Evolutionary conservation across 2,329 filamentous ascomycete species (phyloP).

Genomic region (Pseudocercospora ulei): DNA sequence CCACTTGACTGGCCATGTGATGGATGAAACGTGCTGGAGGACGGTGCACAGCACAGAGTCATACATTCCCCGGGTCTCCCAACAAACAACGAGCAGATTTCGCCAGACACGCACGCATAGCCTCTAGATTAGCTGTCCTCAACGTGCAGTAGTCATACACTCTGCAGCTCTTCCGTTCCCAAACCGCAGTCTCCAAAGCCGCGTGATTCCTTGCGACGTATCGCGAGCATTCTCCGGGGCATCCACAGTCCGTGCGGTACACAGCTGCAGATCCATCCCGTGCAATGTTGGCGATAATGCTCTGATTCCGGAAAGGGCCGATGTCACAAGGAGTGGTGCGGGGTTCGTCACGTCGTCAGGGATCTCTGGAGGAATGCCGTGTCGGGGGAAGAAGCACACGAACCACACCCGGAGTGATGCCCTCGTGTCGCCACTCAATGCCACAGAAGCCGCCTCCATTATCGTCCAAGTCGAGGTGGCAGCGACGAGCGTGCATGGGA

Average conservation of each 20-base stretch:
- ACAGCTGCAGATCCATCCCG: conserved; percentile 30
- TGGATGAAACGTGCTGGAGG: no score
- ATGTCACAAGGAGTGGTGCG: conserved; percentile 39
- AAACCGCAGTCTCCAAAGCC: conserved; percentile 34
- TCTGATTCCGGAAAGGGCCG: conserved; percentile 33
- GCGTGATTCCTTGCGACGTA: conserved; percentile 32
- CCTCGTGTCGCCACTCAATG: conserved; percentile 29
- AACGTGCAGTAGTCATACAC: conserved; percentile 31
- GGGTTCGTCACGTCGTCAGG: conserved; percentile 26
- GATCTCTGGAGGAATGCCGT: conserved; percentile 37
- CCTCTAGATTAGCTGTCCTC: background rate
- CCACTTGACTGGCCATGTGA: no score
- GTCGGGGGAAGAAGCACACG: conserved; percentile 33
- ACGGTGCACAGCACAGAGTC: no score
- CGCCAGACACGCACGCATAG: background rate
- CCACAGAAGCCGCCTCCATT: conserved; percentile 32
- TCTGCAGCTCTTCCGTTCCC: conserved; percentile 34
- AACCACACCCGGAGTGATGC: no score
- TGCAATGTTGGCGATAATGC: conserved; percentile 35
- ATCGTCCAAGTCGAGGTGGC: conserved; percentile 23
- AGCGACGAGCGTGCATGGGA: conserved; percentile 2
- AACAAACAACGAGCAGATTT: background rate
- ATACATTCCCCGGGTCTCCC: background rate
- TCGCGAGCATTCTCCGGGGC: conserved; percentile 30
- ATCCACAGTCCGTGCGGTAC: conserved; percentile 27